phyloP scores from a whole-genome alignment of 345 rosid genomes.

The Melaleuca alternifolia region DNA sequence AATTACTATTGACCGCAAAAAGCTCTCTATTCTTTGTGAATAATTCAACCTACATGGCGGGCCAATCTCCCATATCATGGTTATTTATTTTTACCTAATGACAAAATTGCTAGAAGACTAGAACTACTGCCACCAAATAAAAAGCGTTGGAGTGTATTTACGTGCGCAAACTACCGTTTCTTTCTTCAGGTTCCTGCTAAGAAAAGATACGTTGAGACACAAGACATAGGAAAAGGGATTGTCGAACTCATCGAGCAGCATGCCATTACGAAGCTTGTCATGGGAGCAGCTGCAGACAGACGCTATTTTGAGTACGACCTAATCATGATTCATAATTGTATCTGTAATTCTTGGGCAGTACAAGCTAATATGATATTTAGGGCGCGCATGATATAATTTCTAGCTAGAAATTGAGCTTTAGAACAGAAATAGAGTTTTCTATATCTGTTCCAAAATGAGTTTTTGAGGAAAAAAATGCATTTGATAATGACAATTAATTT shows the following conservation, averaged over 20 bases:
- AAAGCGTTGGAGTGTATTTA: background rate
- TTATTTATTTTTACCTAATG: background rate
- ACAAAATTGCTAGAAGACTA: background rate
- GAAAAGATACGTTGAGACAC: slow-evolving; percentile 32
- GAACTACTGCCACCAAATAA: background rate
- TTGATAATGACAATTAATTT: no score
- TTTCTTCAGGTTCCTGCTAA: slow-evolving; percentile 32
- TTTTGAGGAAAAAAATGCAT: no score
- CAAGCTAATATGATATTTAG: background rate
- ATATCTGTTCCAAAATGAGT: no score
- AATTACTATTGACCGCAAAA: background rate
- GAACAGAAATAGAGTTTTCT: no score
- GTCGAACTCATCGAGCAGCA: slow-evolving; percentile 48
- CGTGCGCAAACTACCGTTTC: background rate
- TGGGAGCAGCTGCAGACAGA: slow-evolving; percentile 74
- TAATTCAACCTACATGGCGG: background rate
- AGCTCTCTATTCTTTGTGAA: background rate
- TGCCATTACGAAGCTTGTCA: slow-evolving; percentile 46
- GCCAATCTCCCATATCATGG: background rate
- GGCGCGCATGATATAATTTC: no score
- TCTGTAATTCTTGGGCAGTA: background rate
- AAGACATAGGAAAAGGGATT: slow-evolving; percentile 51
- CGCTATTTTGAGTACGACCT: slow-evolving; percentile 33
- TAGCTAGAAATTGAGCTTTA: no score
- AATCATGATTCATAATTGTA: background rate